These are phyloP conservation scores for Paracamarosporium sp. DNA, from an alignment of 2,329 filamentous ascomycete genomes.

Conservation along the genomic window DNA sequence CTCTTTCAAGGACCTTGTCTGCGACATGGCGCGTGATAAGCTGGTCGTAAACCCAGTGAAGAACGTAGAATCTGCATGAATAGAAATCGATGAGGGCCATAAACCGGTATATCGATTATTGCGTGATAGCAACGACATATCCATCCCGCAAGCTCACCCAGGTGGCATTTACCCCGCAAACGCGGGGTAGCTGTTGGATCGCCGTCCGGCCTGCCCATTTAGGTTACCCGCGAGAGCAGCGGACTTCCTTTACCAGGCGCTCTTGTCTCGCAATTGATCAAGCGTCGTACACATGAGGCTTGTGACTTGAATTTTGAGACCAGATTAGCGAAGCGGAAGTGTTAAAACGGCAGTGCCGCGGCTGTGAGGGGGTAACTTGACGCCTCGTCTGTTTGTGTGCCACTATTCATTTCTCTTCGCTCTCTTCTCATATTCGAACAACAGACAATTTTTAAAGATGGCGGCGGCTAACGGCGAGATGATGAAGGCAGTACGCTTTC, in stretches of 20 bases:
- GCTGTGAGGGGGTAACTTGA: not conserved
- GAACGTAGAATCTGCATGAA: no score
- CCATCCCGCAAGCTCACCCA: not conserved
- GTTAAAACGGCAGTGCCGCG: not conserved
- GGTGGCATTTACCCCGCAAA: not conserved
- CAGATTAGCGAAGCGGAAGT: not conserved
- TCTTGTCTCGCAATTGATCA: not conserved
- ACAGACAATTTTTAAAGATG: slow-evolving; percentile 14
- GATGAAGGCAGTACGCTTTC: slow-evolving; percentile 57
- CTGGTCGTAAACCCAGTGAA: no score
- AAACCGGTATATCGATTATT: no score
- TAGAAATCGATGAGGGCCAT: no score
- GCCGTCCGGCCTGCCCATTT: slow-evolving; percentile 1
- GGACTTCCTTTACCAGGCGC: slow-evolving; percentile 1
- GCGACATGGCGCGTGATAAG: no score
- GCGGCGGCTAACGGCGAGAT: slow-evolving; percentile 25
- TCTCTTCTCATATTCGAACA: not conserved
- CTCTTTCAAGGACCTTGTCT: no score
- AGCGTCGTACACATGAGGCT: not conserved
- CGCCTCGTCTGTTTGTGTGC: not conserved
- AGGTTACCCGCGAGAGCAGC: not conserved
- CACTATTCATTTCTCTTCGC: not conserved
- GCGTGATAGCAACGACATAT: not conserved
- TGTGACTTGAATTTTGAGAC: not conserved
- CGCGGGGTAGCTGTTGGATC: slow-evolving; percentile 7